Percentiles rank a stretch among this genome's conserved stretches.
Conservation (phyloP, 257 asterid species). For the Verbascum thapsus region DNA sequence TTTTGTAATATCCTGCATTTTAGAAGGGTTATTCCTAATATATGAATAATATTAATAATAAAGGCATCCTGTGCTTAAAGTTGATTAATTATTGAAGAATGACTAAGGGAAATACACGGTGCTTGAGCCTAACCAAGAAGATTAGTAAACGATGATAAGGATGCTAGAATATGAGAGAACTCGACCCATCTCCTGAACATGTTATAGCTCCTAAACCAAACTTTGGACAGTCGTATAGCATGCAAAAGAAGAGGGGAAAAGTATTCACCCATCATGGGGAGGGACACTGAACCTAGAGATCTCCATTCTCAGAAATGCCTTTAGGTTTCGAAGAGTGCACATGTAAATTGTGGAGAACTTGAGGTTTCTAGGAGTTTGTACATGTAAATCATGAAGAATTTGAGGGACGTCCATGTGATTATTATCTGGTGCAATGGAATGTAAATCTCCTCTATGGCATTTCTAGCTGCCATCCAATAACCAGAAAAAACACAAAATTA, state of each 20-base stretch:
- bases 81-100: background rate
- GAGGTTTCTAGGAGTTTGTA: background rate
- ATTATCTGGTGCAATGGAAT: slow-evolving; percentile 3
- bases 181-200: background rate
- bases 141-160: background rate
- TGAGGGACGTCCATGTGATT: background rate
- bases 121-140: background rate
- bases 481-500: slow-evolving; percentile 8
- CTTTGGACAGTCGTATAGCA: background rate
- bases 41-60: background rate
- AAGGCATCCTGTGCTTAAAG: background rate
- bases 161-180: background rate
- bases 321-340: background rate
- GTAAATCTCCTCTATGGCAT: background rate
- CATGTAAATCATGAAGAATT: slow-evolving; percentile 13
- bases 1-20: background rate
- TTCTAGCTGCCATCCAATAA: slow-evolving; percentile 21
- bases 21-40: background rate
- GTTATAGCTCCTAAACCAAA: background rate
- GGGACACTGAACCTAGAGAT: slow-evolving; percentile 10
- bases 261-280: slow-evolving; percentile 2
- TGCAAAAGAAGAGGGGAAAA: background rate
- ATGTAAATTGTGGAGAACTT: background rate
- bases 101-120: background rate
- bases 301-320: slow-evolving; percentile 4